These are phyloP conservation scores for Lactifluus piperatus DNA, from an alignment of 768 basidiomycete species.

Conservation along the genomic window DNA sequence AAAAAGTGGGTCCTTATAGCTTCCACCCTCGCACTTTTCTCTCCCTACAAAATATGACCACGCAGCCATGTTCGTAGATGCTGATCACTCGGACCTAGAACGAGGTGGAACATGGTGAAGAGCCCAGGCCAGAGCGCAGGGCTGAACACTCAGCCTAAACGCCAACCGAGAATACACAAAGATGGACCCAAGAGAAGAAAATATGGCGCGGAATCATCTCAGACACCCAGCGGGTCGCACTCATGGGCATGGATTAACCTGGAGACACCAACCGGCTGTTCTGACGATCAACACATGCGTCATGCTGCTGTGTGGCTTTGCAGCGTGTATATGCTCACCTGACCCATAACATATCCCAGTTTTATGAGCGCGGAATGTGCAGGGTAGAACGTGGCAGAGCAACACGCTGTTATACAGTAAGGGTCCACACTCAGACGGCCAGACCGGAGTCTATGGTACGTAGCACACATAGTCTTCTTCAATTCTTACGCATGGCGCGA, in stretches of 20 bases:
- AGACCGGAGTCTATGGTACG: background rate
- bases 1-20: slow-evolving; percentile 8
- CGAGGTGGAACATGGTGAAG: too few species aligned
- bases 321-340: background rate
- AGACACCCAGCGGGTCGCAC: background rate
- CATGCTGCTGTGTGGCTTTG: background rate
- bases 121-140: too few species aligned
- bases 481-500: background rate
- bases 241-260: background rate
- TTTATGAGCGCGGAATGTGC: background rate
- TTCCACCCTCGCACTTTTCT: background rate
- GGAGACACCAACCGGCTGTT: background rate
- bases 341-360: background rate
- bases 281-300: background rate
- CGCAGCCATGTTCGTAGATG: too few species aligned
- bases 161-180: background rate
- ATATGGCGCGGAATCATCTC: background rate
- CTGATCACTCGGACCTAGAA: too few species aligned
- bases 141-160: too few species aligned
- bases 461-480: background rate
- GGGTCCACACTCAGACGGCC: background rate
- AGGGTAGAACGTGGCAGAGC: background rate
- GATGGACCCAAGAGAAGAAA: background rate
- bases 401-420: background rate
- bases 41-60: slow-evolving; percentile 19